Evolutionary conservation across 768 basidiomycete species (phyloP), one percentile per base, ranked within the genome.

Genomic region (Amanita jacksonii): DNA sequence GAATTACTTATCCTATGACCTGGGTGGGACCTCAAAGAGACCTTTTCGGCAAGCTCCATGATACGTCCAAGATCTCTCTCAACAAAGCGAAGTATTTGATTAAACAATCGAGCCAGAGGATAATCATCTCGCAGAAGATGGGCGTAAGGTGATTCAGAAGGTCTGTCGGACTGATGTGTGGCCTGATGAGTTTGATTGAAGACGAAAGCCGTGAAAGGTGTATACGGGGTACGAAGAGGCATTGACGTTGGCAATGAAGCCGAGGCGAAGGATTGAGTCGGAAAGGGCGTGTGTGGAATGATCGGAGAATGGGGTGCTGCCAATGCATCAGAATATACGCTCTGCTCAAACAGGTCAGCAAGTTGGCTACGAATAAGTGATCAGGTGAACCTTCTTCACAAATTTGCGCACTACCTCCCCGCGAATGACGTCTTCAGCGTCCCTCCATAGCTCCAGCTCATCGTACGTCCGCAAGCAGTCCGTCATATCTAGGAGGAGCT

Each of bases 371-470:
- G n/a, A 38, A 18, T 16, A 13, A 20, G 40, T 5, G 40, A 41
- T 13, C n/a, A 32, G 35, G n/a, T 24, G 30, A 42, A 84, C 91
- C 70, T 85, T 85, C 54, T 76, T 79, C 7, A 91, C 71, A 53
- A 92, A 93, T 10, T 71, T 72, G 1, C 77, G 76, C 27, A 91
- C 73, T 28, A 96, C 66, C 34, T 83, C 77, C 41, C 66, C 67
- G 44, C 82, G 70, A 40, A 97, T 63, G 13, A 96, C 79, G 47
- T 91, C 86, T 62, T 94, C 93, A 1, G 92, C 94, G 50, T 87
- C 81, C 53, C 77, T 66, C 86, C 88, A 91, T 6, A 90, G 74
- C 9, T 79, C 75, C 39, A 99, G 65, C 5, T 73, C 60, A 51
- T 91, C 85, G 54, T 93, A 93, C 3, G 84, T 84, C 34, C 76